Evolutionary conservation across 2,329 filamentous ascomycete genomes (phyloP), one percentile per base, ranked within the genome.

Genomic region (Bipolaris gigantea): DNA sequence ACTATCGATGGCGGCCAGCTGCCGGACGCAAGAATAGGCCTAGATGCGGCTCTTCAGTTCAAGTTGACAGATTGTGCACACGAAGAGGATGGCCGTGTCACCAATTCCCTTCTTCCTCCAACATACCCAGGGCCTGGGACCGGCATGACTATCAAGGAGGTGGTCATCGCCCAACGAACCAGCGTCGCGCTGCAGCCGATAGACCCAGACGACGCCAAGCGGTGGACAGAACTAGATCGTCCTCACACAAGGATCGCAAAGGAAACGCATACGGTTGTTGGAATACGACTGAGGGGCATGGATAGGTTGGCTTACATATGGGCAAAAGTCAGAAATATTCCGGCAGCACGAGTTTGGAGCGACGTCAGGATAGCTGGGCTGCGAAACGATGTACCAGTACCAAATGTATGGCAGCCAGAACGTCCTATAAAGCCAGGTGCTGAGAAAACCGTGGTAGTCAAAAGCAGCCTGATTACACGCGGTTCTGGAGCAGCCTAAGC

Each of bases 281-380:
- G 69, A 1, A 32, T 70, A 8, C 59, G 61, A 15, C 48, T 72
- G 6, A 62, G 62, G 18, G 68, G 67, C 7, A 69, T 72, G 66
- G 36, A 51, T 8, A 48, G 54, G 15, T 66, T 65, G 57, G 60
- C 52, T 3, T 70, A 65, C 21, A 35, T 70, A 4, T 69, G 63
- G 62, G 61, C 60, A 2, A 62, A 48, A 43, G 25, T 49, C 1
- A 49, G 52, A 19, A 23, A 5, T 1, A n/a, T 38, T 1, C 35
- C 48, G 6, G 48, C 30, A 15, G 32, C 19, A 19, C 42, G 43
- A 16, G 48, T 48, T 10, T 72, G 67, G 66, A 57, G 59, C 9
- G 55, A 70, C 43, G 59, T 67, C 11, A 56, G 58, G 46, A 50
- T 66, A 44, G 59, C 49, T 16, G 64, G 61, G 1, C 30, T 70